phyloP scores from a whole-genome alignment of 805 yeast genomes.

The Suhomyces kilbournensis region DNA sequence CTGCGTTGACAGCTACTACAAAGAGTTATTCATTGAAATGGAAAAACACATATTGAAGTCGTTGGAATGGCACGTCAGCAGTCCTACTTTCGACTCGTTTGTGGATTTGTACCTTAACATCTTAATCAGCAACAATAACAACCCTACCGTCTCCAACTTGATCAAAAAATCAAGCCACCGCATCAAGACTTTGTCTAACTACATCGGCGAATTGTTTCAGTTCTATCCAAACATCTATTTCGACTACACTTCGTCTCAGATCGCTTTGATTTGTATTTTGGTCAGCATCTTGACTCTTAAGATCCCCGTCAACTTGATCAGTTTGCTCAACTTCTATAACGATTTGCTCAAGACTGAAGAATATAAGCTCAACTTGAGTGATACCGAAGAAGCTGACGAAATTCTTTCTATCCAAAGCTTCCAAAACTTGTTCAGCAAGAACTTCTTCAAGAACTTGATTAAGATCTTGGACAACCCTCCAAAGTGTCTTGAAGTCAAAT shows the following conservation, averaged over 20 bases:
- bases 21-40: conserved; percentile 58
- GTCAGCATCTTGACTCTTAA: conserved; percentile 35
- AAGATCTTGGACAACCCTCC: conserved; percentile 46
- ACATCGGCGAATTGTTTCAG: conserved; percentile 64
- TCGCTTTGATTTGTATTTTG: conserved; percentile 46
- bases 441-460: conserved; percentile 22
- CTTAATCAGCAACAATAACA: conserved; percentile 20
- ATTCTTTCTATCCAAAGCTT: conserved; percentile 16
- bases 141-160: conserved; percentile 11
- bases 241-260: conserved; percentile 51
- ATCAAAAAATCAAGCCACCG: conserved; percentile 10
- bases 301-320: conserved; percentile 26
- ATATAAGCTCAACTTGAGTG: conserved; percentile 28
- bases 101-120: conserved; percentile 53
- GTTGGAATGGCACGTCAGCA: conserved; percentile 61
- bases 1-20: conserved; percentile 58
- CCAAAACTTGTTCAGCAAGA: conserved; percentile 17
- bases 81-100: conserved; percentile 62
- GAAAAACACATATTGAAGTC: conserved; percentile 65
- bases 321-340: conserved; percentile 19
- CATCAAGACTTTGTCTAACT: conserved; percentile 54
- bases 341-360: conserved; percentile 12
- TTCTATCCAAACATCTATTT: conserved; percentile 59
- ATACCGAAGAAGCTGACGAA: conserved; percentile 18
- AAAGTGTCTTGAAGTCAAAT: conserved; percentile 44